Percentiles rank a stretch among this genome's conserved stretches.
These are phyloP conservation scores for Capsicum rhomboideum DNA, from an alignment of 257 asterid genomes.

Conservation along the genomic window DNA sequence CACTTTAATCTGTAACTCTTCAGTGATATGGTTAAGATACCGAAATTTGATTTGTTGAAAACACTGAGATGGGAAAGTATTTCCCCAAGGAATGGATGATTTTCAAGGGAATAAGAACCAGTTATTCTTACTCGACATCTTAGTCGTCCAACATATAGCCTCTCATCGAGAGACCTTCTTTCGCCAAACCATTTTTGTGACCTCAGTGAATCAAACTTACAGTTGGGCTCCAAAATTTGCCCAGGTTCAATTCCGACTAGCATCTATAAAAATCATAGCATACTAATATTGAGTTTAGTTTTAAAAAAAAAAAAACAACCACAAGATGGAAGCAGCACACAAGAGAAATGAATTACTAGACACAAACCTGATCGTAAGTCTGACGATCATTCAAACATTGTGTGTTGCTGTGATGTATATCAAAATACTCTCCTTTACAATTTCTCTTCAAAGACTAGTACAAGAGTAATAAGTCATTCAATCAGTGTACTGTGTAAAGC, in stretches of 20 bases:
- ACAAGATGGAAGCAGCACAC: neutral
- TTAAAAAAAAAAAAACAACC: neutral
- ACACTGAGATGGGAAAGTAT: neutral
- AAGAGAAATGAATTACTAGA: neutral
- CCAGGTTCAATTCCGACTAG: neutral
- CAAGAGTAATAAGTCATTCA: neutral
- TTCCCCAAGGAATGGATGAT: neutral
- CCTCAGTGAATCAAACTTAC: neutral
- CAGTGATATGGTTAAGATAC: neutral
- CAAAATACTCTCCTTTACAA: slow-evolving; percentile 3
- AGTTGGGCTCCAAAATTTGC: neutral
- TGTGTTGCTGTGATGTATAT: slow-evolving; percentile 1
- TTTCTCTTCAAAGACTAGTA: slow-evolving; percentile 9
- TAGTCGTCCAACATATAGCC: neutral
- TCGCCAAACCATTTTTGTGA: neutral
- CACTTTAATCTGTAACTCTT: neutral
- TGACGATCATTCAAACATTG: neutral
- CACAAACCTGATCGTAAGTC: slow-evolving; percentile 10
- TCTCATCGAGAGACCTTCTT: slow-evolving; percentile 9
- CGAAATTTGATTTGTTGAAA: neutral
- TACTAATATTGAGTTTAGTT: neutral
- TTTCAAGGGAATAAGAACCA: neutral
- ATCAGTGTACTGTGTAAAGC: neutral
- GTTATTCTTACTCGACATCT: slow-evolving; percentile 9
- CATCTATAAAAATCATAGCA: neutral